Evolutionary conservation across 495 filamentous ascomycete genomes (phyloP), one percentile per base, ranked within the genome.

Genomic region (Daldinia caldariorum): DNA sequence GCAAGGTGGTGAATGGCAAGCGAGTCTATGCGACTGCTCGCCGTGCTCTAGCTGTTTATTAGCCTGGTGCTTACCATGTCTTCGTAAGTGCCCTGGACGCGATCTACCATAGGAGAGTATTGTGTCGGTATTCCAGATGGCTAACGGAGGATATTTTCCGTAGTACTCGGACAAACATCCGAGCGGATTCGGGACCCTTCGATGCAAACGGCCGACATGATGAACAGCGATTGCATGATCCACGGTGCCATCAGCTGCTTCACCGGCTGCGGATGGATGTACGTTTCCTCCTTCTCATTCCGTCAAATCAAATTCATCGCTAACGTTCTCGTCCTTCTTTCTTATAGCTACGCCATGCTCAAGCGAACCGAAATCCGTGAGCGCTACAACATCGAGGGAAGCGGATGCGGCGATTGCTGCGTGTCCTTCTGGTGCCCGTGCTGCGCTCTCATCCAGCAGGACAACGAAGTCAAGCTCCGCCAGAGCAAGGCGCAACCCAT

Each of bases 371-470:
- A 86, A 54, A 79, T 88, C 58, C 84, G 88, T 12, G 69, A 84
- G 20, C 79, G 77, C 22, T 86, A 85, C 76, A 72, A 79, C 61
- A 84, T 90, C 76, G 71, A 84, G n/a, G 87, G 87, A 34, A 82
- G 81, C 56, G 79, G 75, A 8, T 78, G 77, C 76, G 79, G 63
- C 38, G 88, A 89, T 71, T 86, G 80, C 74, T 80, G 83, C 57
- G 75, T 77, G 14, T 74, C 81, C 12, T 87, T 74, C 79, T 89
- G 84, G 80, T 86, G 82, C 53, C 82, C 85, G 65, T 90, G 88
- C 79, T 79, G 79, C 74, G 72, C 73, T 13, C 70, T 78, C 18
- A 78, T 79, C 50, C 79, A 80, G 54, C 74, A 79, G 32, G 73
- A 78, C 66, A 79, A 78, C 61, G 79, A 80, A 56, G 69, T 79